Evolutionary conservation across 352 stramenopile genomes (phyloP).

Genomic region (Globisporangium solare): DNA sequence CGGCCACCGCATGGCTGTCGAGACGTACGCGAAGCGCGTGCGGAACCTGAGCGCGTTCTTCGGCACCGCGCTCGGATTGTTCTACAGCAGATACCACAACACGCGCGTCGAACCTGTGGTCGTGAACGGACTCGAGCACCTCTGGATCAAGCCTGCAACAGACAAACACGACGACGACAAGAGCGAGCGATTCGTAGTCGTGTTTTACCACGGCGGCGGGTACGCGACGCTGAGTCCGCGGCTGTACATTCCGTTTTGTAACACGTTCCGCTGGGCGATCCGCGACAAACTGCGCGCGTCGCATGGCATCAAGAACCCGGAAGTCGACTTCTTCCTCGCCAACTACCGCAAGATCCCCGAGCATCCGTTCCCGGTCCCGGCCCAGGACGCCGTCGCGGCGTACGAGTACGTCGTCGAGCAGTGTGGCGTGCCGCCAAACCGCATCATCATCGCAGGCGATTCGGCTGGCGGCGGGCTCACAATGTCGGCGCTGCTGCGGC

Average conservation of each 20-base stretch:
- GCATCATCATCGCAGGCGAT: slow-evolving; percentile 16
- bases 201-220: slow-evolving; percentile 18
- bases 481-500: slow-evolving; percentile 15
- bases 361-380: slow-evolving; percentile 13
- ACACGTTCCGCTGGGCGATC: slow-evolving; percentile 9
- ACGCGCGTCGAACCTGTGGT: slow-evolving; percentile 20
- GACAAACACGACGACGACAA: not conserved
- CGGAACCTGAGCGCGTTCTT: slow-evolving; percentile 18
- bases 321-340: slow-evolving; percentile 17
- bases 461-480: slow-evolving; percentile 14
- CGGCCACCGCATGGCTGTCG: slow-evolving; percentile 18
- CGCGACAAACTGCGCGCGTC: not conserved
- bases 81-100: slow-evolving; percentile 17
- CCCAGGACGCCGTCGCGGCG: slow-evolving; percentile 10
- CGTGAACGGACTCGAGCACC: slow-evolving; percentile 16
- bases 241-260: slow-evolving; percentile 16
- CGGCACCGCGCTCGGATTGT: slow-evolving; percentile 18
- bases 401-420: slow-evolving; percentile 19
- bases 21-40: slow-evolving; percentile 14
- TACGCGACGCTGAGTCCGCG: slow-evolving; percentile 15
- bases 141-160: slow-evolving; percentile 11
- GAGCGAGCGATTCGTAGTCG: slow-evolving; percentile 5
- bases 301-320: not conserved
- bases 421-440: slow-evolving; percentile 5
- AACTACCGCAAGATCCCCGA: slow-evolving; percentile 20